Evolutionary conservation across 331 rosid genomes (phyloP).

Genomic region (Pyrus hybrid): DNA sequence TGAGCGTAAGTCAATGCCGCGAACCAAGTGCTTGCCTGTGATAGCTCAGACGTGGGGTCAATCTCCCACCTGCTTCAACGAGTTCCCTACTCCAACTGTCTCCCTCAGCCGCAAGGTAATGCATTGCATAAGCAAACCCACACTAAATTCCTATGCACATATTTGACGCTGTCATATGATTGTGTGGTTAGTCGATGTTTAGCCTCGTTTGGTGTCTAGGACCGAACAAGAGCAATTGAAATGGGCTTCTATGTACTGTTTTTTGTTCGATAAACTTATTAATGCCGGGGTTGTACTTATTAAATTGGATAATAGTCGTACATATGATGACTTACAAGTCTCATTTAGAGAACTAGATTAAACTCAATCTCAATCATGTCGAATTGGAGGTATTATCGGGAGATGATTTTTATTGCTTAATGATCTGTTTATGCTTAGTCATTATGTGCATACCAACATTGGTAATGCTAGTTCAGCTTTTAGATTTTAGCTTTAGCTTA

Average conservation of each 20-base stretch:
- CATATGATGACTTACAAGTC: too few relatives aligned
- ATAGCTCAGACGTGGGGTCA: slow-evolving; percentile 44
- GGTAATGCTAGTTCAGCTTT: neutral
- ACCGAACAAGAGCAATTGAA: too few relatives aligned
- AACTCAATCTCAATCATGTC: too few relatives aligned
- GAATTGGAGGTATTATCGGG: neutral
- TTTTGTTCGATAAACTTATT: too few relatives aligned
- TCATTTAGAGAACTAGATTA: too few relatives aligned
- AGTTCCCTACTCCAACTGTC: slow-evolving; percentile 45
- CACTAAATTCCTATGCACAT: neutral
- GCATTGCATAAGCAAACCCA: neutral
- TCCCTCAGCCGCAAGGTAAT: slow-evolving; percentile 83
- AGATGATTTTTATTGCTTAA: neutral
- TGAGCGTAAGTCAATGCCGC: slow-evolving; percentile 60
- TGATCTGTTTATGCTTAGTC: neutral
- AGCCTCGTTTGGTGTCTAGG: too few relatives aligned
- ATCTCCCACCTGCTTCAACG: slow-evolving; percentile 52
- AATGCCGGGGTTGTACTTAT: too few relatives aligned
- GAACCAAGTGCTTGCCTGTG: slow-evolving; percentile 66
- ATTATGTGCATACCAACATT: neutral
- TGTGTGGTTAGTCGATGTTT: neutral
- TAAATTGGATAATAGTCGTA: too few relatives aligned
- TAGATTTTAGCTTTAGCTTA: neutral
- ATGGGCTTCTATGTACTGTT: too few relatives aligned
- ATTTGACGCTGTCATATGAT: neutral